These are phyloP conservation scores for Ascosphaera acerosa DNA, from an alignment of 2,329 filamentous ascomycete species.

Conservation along the genomic window DNA sequence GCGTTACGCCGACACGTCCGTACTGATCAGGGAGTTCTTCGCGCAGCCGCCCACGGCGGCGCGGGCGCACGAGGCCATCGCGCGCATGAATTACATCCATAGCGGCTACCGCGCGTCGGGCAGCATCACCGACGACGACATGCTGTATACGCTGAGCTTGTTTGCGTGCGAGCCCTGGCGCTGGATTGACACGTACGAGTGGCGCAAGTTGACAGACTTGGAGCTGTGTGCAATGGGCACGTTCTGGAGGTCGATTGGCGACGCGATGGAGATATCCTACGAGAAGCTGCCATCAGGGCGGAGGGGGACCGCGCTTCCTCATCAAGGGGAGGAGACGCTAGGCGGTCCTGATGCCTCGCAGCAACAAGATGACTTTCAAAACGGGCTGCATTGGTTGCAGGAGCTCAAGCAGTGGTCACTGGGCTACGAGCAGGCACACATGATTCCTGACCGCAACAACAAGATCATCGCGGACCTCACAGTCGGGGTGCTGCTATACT, in stretches of 20 bases:
- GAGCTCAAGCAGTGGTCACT: conserved; percentile 26
- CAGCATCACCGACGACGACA: conserved; percentile 35
- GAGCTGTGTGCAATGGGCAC: conserved; percentile 41
- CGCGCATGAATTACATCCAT: conserved; percentile 40
- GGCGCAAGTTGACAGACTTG: conserved; percentile 39
- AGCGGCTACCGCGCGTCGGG: conserved; percentile 29
- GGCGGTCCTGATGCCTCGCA: no score
- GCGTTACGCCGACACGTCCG: conserved; percentile 22
- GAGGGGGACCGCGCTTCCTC: no score
- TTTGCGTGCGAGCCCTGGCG: conserved; percentile 40
- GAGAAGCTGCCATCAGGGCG: conserved; percentile 18
- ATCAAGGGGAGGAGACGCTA: conserved; percentile 1
- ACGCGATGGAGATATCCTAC: conserved; percentile 39
- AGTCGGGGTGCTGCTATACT: conserved; percentile 33
- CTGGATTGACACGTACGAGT: conserved; percentile 42
- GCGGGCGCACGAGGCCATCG: conserved; percentile 26
- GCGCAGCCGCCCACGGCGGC: conserved; percentile 19
- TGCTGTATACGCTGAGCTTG: conserved; percentile 38
- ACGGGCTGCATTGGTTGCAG: conserved; percentile 28
- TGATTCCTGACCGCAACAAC: conserved; percentile 29
- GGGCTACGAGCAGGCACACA: conserved; percentile 31
- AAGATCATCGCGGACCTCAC: conserved; percentile 31
- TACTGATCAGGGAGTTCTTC: conserved; percentile 22
- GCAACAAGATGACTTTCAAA: conserved; percentile 16
- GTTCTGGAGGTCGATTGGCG: conserved; percentile 46